These are phyloP conservation scores for Cymbopogon flexuosus DNA, from an alignment of 202 grass and related monocot species.

Conservation along the genomic window DNA sequence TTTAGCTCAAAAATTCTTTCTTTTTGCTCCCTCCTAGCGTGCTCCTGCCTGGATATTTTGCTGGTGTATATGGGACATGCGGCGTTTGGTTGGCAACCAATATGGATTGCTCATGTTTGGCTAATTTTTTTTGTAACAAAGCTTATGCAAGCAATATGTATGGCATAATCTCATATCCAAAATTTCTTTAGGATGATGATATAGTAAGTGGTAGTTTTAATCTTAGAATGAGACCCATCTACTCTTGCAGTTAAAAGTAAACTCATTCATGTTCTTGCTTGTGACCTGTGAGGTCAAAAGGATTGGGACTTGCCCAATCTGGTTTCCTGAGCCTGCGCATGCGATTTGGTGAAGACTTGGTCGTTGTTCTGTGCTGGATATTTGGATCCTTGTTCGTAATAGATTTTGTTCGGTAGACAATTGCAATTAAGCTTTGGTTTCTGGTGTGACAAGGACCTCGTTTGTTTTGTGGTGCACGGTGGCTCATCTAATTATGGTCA, in stretches of 20 bases:
- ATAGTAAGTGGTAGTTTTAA: background rate
- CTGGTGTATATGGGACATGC: conserved; percentile 49
- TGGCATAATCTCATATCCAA: conserved; percentile 36
- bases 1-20: conserved; percentile 32
- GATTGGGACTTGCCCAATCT: background rate
- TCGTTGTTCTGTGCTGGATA: conserved; percentile 18
- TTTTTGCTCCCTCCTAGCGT: conserved; percentile 19
- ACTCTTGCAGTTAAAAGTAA: background rate
- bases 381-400: conserved; percentile 20
- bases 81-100: conserved; percentile 4
- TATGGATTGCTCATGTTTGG: conserved; percentile 37
- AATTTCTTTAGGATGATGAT: conserved; percentile 20
- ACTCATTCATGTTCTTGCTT: conserved; percentile 13
- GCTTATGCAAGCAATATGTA: conserved; percentile 40
- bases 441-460: conserved; percentile 37
- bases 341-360: background rate
- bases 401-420: conserved; percentile 25
- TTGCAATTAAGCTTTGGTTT: conserved; percentile 32
- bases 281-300: background rate
- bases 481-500: conserved; percentile 36
- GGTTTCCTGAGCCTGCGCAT: background rate
- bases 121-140: conserved; percentile 51
- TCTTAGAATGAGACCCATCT: background rate
- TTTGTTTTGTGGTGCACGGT: conserved; percentile 28
- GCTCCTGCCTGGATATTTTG: conserved; percentile 45